A percentile compares a stretch with the other conserved stretches of the same genome.
These are phyloP conservation scores for Oldenlandia corymbosa DNA, from an alignment of 257 asterid species.

Conservation along the genomic window DNA sequence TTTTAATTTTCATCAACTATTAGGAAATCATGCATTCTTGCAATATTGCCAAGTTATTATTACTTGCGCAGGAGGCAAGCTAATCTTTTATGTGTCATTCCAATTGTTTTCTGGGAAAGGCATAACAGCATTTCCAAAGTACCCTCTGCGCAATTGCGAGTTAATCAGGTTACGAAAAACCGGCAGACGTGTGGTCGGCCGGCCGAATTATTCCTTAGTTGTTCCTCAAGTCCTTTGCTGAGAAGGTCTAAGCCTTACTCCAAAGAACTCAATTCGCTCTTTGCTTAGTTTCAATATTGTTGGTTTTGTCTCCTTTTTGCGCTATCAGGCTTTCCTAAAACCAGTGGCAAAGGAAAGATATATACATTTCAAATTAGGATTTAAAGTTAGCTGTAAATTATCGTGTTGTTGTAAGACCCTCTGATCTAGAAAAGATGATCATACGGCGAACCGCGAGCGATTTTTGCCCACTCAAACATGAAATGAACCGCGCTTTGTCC, in stretches of 20 bases:
- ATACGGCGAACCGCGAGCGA: slow-evolving; percentile 21
- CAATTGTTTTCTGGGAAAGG: slow-evolving; percentile 10
- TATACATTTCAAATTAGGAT: neutral
- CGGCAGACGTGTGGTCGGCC: slow-evolving; percentile 13
- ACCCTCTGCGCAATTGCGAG: slow-evolving; percentile 22
- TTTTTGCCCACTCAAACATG: slow-evolving; percentile 19
- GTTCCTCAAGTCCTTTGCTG: neutral
- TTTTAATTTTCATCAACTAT: too few species aligned
- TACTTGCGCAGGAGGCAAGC: too few species aligned
- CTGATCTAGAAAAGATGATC: slow-evolving; percentile 10
- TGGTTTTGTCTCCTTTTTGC: slow-evolving; percentile 15
- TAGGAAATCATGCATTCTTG: too few species aligned
- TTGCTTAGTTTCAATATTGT: slow-evolving; percentile 16
- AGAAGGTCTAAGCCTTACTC: slow-evolving; percentile 10
- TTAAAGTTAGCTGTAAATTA: too few species aligned
- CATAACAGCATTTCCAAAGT: slow-evolving; percentile 24
- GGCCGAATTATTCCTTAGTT: neutral
- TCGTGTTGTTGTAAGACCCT: neutral
- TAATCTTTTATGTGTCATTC: too few species aligned
- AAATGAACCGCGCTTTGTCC: slow-evolving; percentile 21
- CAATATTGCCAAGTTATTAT: too few species aligned
- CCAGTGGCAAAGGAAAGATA: slow-evolving; percentile 7
- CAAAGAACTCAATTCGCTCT: slow-evolving; percentile 12
- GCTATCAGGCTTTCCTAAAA: slow-evolving; percentile 17
- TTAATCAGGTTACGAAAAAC: slow-evolving; percentile 12